Evolutionary conservation across 352 stramenopile species (phyloP).

Genomic region (Phytophthora uliginosa): DNA sequence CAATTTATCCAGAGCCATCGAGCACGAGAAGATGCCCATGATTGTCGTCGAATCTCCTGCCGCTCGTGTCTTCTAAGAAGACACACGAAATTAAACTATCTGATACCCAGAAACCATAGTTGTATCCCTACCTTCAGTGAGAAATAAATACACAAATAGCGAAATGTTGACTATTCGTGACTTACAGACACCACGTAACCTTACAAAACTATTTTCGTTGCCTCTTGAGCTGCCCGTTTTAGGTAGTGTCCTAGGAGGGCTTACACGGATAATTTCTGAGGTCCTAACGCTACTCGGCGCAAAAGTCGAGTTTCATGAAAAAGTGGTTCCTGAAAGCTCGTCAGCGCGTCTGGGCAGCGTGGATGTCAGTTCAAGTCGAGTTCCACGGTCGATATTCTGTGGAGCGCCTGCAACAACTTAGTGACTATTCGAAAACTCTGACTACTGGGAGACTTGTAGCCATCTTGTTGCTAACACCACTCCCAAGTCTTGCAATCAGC

Average conservation of each 20-base stretch:
- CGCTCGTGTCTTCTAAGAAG: not conserved
- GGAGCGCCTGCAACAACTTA: slow-evolving; percentile 3
- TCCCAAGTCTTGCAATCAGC: slow-evolving; percentile 24
- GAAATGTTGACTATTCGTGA: no score
- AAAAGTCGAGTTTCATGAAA: not conserved
- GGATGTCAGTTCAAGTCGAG: slow-evolving; percentile 22
- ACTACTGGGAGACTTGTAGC: slow-evolving; percentile 6
- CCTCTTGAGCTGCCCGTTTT: no score
- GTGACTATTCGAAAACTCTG: slow-evolving; percentile 5
- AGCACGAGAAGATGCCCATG: slow-evolving; percentile 7
- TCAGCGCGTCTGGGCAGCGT: not conserved
- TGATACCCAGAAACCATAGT: not conserved
- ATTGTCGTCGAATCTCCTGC: not conserved
- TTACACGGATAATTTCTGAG: no score
- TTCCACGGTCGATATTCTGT: slow-evolving; percentile 36
- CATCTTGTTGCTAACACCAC: slow-evolving; percentile 23
- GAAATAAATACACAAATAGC: no score
- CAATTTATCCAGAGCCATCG: not conserved
- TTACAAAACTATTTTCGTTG: no score
- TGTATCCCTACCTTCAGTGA: no score
- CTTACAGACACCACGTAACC: no score
- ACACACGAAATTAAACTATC: not conserved
- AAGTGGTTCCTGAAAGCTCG: not conserved
- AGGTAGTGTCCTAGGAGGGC: no score
- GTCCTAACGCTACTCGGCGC: no score